Evolutionary conservation across 1,284 basidiomycete species (phyloP).

Genomic region (Marasmius oreades): DNA sequence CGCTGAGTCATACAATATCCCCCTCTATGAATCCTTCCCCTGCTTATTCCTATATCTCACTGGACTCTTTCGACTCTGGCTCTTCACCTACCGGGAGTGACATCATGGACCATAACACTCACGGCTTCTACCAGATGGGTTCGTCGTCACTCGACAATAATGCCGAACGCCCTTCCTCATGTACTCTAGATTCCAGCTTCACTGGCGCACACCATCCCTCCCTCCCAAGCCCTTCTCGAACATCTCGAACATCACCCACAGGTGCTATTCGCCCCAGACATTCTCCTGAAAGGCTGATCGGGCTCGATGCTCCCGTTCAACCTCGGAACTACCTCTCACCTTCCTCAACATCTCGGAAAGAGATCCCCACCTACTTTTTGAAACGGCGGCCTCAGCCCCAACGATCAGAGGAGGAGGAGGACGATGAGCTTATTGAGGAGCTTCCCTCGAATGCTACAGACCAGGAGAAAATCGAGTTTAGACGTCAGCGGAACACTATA

Average conservation of each 20-base stretch:
- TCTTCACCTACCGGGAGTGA: background rate
- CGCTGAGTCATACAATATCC: background rate
- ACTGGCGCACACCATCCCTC: background rate
- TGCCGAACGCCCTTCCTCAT: background rate
- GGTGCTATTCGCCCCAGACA: slow-evolving; percentile 4
- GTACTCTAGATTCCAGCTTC: background rate
- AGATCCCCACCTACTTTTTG: slow-evolving; percentile 37
- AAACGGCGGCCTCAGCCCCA: slow-evolving; percentile 16
- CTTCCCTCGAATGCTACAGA: slow-evolving; percentile 31
- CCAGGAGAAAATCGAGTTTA: slow-evolving; percentile 53
- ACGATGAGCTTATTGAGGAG: slow-evolving; percentile 39
- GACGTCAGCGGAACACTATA: slow-evolving; percentile 63
- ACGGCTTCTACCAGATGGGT: background rate
- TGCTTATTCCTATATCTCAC: background rate
- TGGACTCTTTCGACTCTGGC: background rate
- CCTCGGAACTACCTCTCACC: slow-evolving; percentile 41
- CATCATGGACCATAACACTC: background rate
- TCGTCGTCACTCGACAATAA: background rate
- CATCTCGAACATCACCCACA: background rate
- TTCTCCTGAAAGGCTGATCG: slow-evolving; percentile 12
- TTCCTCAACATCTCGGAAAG: slow-evolving; percentile 44
- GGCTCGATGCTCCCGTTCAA: slow-evolving; percentile 43
- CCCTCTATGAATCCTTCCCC: slow-evolving; percentile 1
- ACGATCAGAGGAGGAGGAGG: slow-evolving; percentile 50
- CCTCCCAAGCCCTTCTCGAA: background rate